These are phyloP conservation scores for Pelagophyceae sp. DNA, from an alignment of 352 stramenopile species.

Conservation along the genomic window DNA sequence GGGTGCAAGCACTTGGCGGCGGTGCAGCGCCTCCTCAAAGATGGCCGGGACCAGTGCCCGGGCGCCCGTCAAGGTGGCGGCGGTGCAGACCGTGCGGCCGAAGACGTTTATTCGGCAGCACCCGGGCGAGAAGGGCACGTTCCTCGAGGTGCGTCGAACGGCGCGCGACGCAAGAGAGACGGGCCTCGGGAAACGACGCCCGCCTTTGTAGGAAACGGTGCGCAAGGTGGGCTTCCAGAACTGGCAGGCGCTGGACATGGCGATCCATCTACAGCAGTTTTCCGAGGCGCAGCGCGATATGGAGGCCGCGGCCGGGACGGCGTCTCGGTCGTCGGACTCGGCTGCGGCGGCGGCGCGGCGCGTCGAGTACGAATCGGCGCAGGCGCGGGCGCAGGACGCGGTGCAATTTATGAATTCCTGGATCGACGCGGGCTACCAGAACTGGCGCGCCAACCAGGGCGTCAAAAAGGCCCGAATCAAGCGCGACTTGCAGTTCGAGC, in stretches of 20 bases:
- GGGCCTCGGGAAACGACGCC: too few species aligned
- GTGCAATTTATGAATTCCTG: conserved; percentile 20
- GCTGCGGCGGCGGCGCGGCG: neutral
- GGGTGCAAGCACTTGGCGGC: too few species aligned
- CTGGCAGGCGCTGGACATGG: conserved; percentile 18
- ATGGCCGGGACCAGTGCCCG: too few species aligned
- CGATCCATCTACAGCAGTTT: conserved; percentile 22
- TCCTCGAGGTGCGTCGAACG: too few species aligned
- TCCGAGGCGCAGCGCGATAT: neutral
- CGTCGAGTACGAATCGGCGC: neutral
- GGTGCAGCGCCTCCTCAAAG: too few species aligned
- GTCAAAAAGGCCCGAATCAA: conserved; percentile 16
- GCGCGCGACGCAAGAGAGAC: too few species aligned
- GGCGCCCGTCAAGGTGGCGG: too few species aligned
- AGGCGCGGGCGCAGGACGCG: conserved; percentile 5
- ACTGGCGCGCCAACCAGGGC: conserved; percentile 11
- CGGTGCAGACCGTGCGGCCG: neutral
- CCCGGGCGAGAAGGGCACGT: neutral
- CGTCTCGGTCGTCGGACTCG: neutral
- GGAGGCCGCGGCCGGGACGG: neutral
- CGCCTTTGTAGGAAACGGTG: neutral
- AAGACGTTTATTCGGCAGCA: neutral
- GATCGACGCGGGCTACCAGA: conserved; percentile 18
- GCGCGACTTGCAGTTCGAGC: conserved; percentile 25
- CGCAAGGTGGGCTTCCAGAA: conserved; percentile 4